These are phyloP conservation scores for Boletus tomentosulus DNA, from an alignment of 768 basidiomycete species.

Conservation along the genomic window DNA sequence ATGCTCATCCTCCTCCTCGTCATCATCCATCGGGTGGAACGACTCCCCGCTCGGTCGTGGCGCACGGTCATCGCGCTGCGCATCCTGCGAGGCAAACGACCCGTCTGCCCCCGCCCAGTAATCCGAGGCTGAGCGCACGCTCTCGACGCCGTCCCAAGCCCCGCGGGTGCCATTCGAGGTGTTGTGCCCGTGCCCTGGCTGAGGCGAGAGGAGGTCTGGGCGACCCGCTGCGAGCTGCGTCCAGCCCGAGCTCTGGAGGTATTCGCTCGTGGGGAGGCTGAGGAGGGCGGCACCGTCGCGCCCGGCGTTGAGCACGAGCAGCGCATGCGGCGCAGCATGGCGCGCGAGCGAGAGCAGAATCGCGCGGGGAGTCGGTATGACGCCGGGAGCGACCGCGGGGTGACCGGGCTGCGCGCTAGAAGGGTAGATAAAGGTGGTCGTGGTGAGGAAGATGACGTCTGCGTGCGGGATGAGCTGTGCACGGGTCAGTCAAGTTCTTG, in stretches of 20 bases:
- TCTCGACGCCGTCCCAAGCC: constrained; percentile 35
- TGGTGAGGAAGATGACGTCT: constrained; percentile 68
- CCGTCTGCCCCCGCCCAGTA: constrained; percentile 58
- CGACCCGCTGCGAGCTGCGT: constrained; percentile 24
- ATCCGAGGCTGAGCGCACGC: constrained; percentile 65
- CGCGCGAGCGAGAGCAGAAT: constrained; percentile 71
- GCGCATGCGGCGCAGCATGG: constrained; percentile 64
- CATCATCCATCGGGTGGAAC: constrained; percentile 31
- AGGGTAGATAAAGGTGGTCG: constrained; percentile 24
- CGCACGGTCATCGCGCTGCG: constrained; percentile 4
- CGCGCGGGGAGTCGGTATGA: constrained; percentile 60
- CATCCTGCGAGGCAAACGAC: constrained; percentile 19
- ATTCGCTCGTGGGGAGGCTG: constrained; percentile 78
- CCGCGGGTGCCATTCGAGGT: constrained; percentile 14
- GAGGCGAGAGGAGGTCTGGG: constrained; percentile 7
- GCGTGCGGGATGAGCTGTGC: constrained; percentile 73
- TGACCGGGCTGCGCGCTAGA: not conserved
- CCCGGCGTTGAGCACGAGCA: constrained; percentile 82
- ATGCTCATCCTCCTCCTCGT: constrained; percentile 19
- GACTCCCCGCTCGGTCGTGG: constrained; percentile 26
- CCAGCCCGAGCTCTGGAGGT: constrained; percentile 85
- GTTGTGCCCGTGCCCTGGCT: constrained; percentile 21
- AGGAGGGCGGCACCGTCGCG: constrained; percentile 75
- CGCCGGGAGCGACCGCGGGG: constrained; percentile 37
- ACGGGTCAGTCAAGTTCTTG: not conserved